Conservation (phyloP, 1,284 basidiomycete genomes). For the Laetiporus sulphureus region DNA sequence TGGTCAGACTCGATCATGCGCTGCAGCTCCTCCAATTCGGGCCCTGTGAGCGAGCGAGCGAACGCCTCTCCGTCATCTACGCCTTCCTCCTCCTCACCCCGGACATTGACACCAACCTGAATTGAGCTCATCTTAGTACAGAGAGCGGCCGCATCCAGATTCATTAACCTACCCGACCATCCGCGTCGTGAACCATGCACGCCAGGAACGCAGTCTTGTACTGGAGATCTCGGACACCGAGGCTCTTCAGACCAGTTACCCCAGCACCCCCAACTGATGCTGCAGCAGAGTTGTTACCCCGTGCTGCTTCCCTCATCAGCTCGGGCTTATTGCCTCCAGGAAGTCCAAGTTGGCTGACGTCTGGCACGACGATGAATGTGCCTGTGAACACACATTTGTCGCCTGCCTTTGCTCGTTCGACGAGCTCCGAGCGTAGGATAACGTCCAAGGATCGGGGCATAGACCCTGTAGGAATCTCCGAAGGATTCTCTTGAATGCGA, state of each 20-base stretch:
- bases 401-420: conserved; percentile 96
- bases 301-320: conserved; percentile 82
- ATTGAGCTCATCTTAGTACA: no score
- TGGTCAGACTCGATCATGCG: conserved; percentile 91
- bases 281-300: conserved; percentile 53
- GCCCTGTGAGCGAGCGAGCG: conserved; percentile 83
- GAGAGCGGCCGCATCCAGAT: neutral
- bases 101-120: conserved; percentile 79
- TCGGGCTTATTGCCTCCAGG: conserved; percentile 92
- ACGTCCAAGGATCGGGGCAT: conserved; percentile 98
- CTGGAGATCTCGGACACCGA: conserved; percentile 93
- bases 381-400: conserved; percentile 99
- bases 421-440: conserved; percentile 90
- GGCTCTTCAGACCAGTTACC: conserved; percentile 89
- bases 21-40: conserved; percentile 92
- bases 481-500: conserved; percentile 97
- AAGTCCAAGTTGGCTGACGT: conserved; percentile 93
- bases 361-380: conserved; percentile 97
- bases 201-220: conserved; percentile 99
- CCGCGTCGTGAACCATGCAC: conserved; percentile 93
- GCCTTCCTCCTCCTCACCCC: conserved; percentile 78
- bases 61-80: conserved; percentile 78
- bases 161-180: conserved; percentile 62
- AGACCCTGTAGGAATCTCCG: conserved; percentile 96
- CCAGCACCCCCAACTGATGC: conserved; percentile 79